Base-by-base conservation (phyloP, 2,329 filamentous ascomycete species). In the Pseudogymnoascus pannorum region DNA sequence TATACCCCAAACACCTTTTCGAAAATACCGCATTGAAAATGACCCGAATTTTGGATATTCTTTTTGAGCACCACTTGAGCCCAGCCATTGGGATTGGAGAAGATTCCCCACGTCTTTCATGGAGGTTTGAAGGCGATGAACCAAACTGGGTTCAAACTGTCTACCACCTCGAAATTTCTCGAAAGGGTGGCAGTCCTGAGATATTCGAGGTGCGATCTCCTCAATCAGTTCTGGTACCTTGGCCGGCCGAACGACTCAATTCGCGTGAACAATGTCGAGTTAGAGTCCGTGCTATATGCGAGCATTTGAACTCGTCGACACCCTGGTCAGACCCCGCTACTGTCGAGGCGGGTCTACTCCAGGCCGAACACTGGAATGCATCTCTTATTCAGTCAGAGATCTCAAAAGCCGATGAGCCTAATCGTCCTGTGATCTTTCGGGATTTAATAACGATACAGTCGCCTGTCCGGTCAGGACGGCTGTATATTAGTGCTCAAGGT, bases 31-130 rank as follows among this genome's bases (percentile, higher is more conserved):
- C 35, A 38, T 38, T 38, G 35, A 38, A 38, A 38, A 38, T 38
- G 35, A 38, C 35, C 16, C 35, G 35, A 38, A 38, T 38, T 16
- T 38, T 38, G n/a, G 36, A 40, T 40, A 18, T 40, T 40, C 36
- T n/a, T 40, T 40, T 40, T 40, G 36, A 40, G 16, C 36, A 40
- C 16, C 16, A 20, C 16, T 8, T 11, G 4, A 40, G 36, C 36
- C 36, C 36, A 3, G 71, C 75, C 16, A 65, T 80, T 2, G 78
- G 78, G 5, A 79, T 81, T 26, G 75, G 71, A 2, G 77, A 80
- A 60, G 66, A 70, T 0, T 60, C 69, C 8, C 79, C 78, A 7
- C 72, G 78, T 0, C 75, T 81, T 44, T 79, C 78, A 1, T 81
- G 78, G 78, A 20, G 36, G n/a, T 79, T 80, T 51, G 70, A 71